phyloP scores from a whole-genome alignment of 1,284 basidiomycete species.

The Pseudozyma sp. region DNA sequence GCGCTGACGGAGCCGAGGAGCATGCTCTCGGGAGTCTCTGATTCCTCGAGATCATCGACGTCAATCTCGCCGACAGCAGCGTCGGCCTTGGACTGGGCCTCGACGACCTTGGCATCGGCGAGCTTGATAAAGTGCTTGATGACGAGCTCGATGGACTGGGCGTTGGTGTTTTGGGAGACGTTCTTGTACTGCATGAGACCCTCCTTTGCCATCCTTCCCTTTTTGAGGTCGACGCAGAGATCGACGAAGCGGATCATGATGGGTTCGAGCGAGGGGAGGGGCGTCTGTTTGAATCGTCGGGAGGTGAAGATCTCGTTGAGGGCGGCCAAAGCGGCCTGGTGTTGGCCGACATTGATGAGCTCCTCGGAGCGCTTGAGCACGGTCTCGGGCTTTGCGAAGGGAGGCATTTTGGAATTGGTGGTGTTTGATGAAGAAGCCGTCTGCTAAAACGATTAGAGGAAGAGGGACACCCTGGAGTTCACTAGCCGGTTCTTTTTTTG shows the following conservation, averaged over 20 bases:
- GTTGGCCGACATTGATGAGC: slow-evolving; percentile 88
- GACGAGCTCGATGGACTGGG: slow-evolving; percentile 90
- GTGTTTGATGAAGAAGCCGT: slow-evolving; percentile 25
- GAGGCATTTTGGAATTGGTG: slow-evolving; percentile 73
- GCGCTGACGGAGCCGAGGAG: slow-evolving; percentile 87
- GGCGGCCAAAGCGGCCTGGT: slow-evolving; percentile 86
- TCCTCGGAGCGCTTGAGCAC: slow-evolving; percentile 89
- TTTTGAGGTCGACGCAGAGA: slow-evolving; percentile 94
- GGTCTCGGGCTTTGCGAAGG: slow-evolving; percentile 89
- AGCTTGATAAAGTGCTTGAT: slow-evolving; percentile 89
- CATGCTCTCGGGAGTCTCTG: slow-evolving; percentile 91
- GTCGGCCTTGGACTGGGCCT: slow-evolving; percentile 66
- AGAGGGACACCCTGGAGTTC: slow-evolving; percentile 43
- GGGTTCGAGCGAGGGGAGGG: slow-evolving; percentile 88
- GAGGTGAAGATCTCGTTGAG: slow-evolving; percentile 91
- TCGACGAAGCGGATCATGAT: slow-evolving; percentile 91
- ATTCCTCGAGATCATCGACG: slow-evolving; percentile 72
- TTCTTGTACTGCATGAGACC: slow-evolving; percentile 82
- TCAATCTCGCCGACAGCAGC: slow-evolving; percentile 68
- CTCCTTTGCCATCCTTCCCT: slow-evolving; percentile 92
- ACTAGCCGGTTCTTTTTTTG: slow-evolving; percentile 33
- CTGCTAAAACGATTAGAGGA: slow-evolving; percentile 30
- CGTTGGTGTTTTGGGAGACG: slow-evolving; percentile 87
- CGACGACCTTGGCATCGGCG: slow-evolving; percentile 79
- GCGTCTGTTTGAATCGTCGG: slow-evolving; percentile 93